These are phyloP conservation scores for Citeromyces matritensis DNA, from an alignment of 805 yeast genomes.

Conservation along the genomic window DNA sequence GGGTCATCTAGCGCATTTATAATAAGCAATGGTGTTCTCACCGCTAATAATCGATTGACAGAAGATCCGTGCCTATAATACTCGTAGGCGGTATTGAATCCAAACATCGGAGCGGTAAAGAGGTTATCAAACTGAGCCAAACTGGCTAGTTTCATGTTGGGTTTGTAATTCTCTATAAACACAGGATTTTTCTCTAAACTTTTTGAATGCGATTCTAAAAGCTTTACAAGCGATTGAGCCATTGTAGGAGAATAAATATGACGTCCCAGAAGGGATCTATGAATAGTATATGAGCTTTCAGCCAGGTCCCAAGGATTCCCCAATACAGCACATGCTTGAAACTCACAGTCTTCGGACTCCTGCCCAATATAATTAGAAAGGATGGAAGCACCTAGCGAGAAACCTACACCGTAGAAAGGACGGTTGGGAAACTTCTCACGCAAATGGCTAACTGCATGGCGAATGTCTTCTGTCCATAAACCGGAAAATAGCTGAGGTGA, in stretches of 20 bases:
- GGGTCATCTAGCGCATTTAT: slow-evolving; percentile 69
- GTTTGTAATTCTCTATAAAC: slow-evolving; percentile 8
- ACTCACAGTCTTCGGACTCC: slow-evolving; percentile 28
- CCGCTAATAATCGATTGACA: slow-evolving; percentile 26
- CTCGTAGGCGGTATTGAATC: slow-evolving; percentile 45
- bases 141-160: slow-evolving; percentile 11
- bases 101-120: slow-evolving; percentile 53
- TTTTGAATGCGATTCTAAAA: slow-evolving; percentile 25
- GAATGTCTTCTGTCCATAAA: slow-evolving; percentile 56
- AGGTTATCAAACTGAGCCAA: slow-evolving; percentile 47
- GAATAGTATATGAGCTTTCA: slow-evolving; percentile 28
- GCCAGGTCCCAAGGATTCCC: slow-evolving; percentile 66
- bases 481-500: slow-evolving; percentile 61
- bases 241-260: slow-evolving; percentile 33
- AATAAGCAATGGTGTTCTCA: slow-evolving; percentile 49
- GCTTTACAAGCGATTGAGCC: slow-evolving; percentile 26
- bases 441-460: slow-evolving; percentile 36
- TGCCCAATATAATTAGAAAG: slow-evolving; percentile 62
- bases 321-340: slow-evolving; percentile 43
- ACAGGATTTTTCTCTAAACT: slow-evolving; percentile 16
- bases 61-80: slow-evolving; percentile 58
- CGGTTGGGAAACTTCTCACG: slow-evolving; percentile 39
- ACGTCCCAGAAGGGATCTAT: slow-evolving; percentile 23
- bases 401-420: slow-evolving; percentile 57
- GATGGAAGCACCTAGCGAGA: slow-evolving; percentile 66